A percentile compares a stretch with the other conserved stretches of the same genome.
These are phyloP conservation scores for Wilhelminamyces savonicus DNA, from an alignment of 805 yeast genomes.

Conservation along the genomic window DNA sequence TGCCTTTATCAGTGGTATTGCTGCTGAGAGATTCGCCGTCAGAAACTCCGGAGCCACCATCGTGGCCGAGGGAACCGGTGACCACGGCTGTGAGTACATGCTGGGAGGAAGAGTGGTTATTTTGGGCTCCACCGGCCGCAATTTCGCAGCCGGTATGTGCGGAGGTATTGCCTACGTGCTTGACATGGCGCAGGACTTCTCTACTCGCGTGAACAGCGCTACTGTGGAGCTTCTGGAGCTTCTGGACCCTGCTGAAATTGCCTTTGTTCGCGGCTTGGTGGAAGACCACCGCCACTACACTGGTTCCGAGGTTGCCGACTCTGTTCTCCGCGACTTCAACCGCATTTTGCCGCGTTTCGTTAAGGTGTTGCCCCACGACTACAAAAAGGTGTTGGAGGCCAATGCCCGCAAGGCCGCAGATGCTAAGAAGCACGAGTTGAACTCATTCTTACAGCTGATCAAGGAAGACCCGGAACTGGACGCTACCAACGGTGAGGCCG, in stretches of 20 bases:
- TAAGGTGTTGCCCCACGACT: constrained; percentile 88
- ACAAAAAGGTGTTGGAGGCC: constrained; percentile 79
- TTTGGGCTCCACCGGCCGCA: constrained; percentile 84
- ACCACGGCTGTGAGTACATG: constrained; percentile 99
- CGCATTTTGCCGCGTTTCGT: constrained; percentile 83
- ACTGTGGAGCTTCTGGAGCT: constrained; percentile 75
- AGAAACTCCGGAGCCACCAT: constrained; percentile 98
- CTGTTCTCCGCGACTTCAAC: constrained; percentile 80
- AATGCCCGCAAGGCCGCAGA: constrained; percentile 62
- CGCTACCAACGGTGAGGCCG: constrained; percentile 83
- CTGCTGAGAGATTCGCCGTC: constrained; percentile 97
- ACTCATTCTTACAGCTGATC: constrained; percentile 59
- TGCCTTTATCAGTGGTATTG: constrained; percentile 93
- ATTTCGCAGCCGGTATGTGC: constrained; percentile 97
- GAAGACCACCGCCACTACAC: constrained; percentile 97
- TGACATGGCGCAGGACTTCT: constrained; percentile 91
- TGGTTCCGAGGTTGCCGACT: constrained; percentile 81
- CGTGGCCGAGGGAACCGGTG: constrained; percentile 96
- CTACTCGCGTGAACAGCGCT: constrained; percentile 69
- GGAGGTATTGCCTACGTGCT: constrained; percentile 98
- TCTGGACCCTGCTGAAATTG: constrained; percentile 86
- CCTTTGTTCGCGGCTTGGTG: constrained; percentile 84
- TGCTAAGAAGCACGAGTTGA: constrained; percentile 61
- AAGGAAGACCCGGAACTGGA: constrained; percentile 82
- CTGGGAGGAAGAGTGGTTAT: constrained; percentile 98